A percentile compares a stretch with the other conserved stretches of the same genome.
Evolutionary conservation across 331 rosid species (phyloP).

Genomic region (Rhamnella rubrinervis): DNA sequence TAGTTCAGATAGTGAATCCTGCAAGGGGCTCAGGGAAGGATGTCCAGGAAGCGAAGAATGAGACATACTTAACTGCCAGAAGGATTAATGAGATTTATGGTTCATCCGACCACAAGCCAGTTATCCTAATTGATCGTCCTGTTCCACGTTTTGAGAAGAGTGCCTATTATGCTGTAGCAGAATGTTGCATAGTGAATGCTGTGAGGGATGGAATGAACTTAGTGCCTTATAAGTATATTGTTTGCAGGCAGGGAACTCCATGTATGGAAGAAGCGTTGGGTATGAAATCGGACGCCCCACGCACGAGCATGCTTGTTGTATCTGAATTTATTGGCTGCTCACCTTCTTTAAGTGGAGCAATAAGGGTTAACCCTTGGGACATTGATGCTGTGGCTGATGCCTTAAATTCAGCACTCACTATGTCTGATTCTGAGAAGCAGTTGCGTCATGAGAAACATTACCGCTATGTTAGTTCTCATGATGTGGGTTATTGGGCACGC

Average conservation of each 20-base stretch:
- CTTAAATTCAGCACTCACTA: slow-evolving; percentile 62
- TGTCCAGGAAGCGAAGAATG: slow-evolving; percentile 87
- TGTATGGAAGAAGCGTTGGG: slow-evolving; percentile 65
- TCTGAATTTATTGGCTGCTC: slow-evolving; percentile 97
- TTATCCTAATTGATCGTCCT: slow-evolving; percentile 76
- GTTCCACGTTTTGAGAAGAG: slow-evolving; percentile 92
- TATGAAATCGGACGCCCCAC: slow-evolving; percentile 47
- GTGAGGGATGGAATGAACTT: slow-evolving; percentile 98
- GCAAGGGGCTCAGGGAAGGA: slow-evolving; percentile 96
- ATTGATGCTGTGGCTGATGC: slow-evolving; percentile 96
- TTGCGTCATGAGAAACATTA: slow-evolving; percentile 95
- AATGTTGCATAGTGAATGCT: slow-evolving; percentile 96
- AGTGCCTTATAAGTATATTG: slow-evolving; percentile 90
- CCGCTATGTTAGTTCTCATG: slow-evolving; percentile 88
- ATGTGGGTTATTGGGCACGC: slow-evolving; percentile 92
- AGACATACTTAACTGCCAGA: slow-evolving; percentile 67
- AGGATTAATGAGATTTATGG: slow-evolving; percentile 77
- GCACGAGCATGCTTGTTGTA: slow-evolving; percentile 95
- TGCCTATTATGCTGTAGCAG: slow-evolving; percentile 92
- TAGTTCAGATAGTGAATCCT: slow-evolving; percentile 95
- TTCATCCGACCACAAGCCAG: slow-evolving; percentile 67
- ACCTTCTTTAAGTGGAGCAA: slow-evolving; percentile 96
- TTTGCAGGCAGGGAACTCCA: slow-evolving; percentile 90
- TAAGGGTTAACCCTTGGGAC: slow-evolving; percentile 98
- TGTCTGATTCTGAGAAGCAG: slow-evolving; percentile 76